phyloP scores from a whole-genome alignment of 495 filamentous ascomycete genomes.

The Beverwykella pulmonaria region DNA sequence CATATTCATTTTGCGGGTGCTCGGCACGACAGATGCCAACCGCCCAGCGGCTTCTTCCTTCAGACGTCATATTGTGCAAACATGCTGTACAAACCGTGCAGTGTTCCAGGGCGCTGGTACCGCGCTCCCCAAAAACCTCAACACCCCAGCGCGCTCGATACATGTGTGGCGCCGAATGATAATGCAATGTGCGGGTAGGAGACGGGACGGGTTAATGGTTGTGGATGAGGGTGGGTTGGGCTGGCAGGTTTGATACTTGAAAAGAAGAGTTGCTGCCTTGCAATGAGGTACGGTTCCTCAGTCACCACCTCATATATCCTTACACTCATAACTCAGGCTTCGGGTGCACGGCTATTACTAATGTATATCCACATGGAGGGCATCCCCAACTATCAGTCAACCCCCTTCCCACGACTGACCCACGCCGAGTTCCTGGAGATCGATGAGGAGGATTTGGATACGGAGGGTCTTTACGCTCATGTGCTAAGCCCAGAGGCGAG shows the following conservation, averaged over 20 bases:
- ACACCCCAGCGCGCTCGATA: constrained; percentile 6
- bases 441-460: constrained; percentile 26
- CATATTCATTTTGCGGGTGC: not conserved
- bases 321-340: not conserved
- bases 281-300: not conserved
- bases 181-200: constrained; percentile 3
- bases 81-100: constrained; percentile 1
- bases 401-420: not conserved
- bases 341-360: not conserved
- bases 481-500: constrained; percentile 2
- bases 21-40: not conserved
- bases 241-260: constrained; percentile 1
- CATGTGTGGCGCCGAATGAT: constrained; percentile 19
- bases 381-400: not conserved
- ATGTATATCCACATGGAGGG: not conserved
- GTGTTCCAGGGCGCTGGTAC: not conserved
- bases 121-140: not conserved
- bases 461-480: constrained; percentile 21
- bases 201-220: not conserved
- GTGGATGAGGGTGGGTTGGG: not conserved
- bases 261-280: constrained; percentile 16
- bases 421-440: constrained; percentile 26
- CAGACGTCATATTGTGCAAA: constrained; percentile 1
- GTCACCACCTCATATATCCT: not conserved
- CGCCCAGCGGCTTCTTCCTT: not conserved